Evolutionary conservation across 2,329 filamentous ascomycete species (phyloP), one percentile per base, ranked within the genome.

Genomic region (Metarhizium sp.): DNA sequence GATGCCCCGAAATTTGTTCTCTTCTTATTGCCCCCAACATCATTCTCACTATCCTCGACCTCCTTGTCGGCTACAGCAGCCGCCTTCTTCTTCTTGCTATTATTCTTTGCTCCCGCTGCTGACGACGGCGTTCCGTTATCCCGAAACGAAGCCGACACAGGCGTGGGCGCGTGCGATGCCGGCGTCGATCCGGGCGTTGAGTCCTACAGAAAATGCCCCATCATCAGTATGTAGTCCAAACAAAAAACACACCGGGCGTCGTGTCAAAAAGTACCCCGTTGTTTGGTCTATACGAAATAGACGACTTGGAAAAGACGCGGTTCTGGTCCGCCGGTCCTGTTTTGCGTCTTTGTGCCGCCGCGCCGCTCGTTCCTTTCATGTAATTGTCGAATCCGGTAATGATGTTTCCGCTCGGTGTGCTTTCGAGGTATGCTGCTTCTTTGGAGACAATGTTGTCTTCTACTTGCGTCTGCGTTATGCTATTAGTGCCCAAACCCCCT

Each of bases 381-480:
- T 97, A 99, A 68, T 91, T 95, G 71, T 99, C 94, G 71, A 99
- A 99, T 25, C 94, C 94, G 51, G 89, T 91, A 69, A 99, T 92
- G 67, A 99, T 97, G 74, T 99, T 99, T 48, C 94, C 94, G 63
- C 79, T 84, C 14, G 85, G 86, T 4, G 91, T 95, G 65, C 90
- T 90, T 70, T 97, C 92, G 52, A 99, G 84, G 70, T 99, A 99
- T 18, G 86, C 80, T 56, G 86, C 84, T 71, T 99, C 94, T 65
- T 90, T 87, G 60, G 87, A 84, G 67, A 81, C 85, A 64, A 99
- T 97, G 60, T 82, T 80, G 51, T 95, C 89, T 75, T 99, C 94
- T 57, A 75, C 62, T 48, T 71, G 66, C 6, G 63, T 66, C 72
- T 74, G 52, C 8, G 16, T 34, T 6, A 16, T 36, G 85, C 71